Evolutionary conservation across 768 basidiomycete genomes (phyloP), one percentile per base, ranked within the genome.

Genomic region (Pleurotus platypus): DNA sequence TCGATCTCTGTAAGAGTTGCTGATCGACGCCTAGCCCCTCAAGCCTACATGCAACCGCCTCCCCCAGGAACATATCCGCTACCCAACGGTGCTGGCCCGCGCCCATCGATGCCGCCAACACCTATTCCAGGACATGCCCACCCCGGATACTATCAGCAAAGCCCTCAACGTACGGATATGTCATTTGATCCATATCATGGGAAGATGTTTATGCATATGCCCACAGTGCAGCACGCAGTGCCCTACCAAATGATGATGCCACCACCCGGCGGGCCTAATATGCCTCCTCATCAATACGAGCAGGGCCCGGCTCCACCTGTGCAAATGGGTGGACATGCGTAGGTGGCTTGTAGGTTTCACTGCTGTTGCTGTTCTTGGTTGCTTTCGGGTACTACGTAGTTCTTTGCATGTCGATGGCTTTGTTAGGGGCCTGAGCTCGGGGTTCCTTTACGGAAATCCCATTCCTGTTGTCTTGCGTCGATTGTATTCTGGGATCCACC

Each of bases 241-340:
- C 87, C 89, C 47, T 94, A 93, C 69, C 87, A 82, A n/a, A 90
- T 91, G 88, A 93, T 93, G 90, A 91, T 92, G 87, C 88, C 85
- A 55, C 89, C 87, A 56, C 87, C 87, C 5, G 51, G 51, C 24
- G 58, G 49, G 12, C 85, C 86, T 49, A 81, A 77, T 57, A 80
- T 75, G 45, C 82, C 81, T 40, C 87, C 86, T 60, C 90, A 91
- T 66, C 81, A 80, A 35, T 92, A 92, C 70, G 89, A 92, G 46
- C 83, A 79, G 58, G 82, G 80, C 15, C 83, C 84, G 57, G 81
- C 85, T 35, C 84, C 81, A 54, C 87, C 84, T 22, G 87, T 87
- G 54, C 85, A 77, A 49, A 90, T 92, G 90, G 87, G 88, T 58
- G 88, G 57, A 37, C 51, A 54, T 54, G 51, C 51, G 24, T 54